Evolutionary conservation across 2,329 filamentous ascomycete genomes (phyloP).

Genomic region (Aspergillus felis): DNA sequence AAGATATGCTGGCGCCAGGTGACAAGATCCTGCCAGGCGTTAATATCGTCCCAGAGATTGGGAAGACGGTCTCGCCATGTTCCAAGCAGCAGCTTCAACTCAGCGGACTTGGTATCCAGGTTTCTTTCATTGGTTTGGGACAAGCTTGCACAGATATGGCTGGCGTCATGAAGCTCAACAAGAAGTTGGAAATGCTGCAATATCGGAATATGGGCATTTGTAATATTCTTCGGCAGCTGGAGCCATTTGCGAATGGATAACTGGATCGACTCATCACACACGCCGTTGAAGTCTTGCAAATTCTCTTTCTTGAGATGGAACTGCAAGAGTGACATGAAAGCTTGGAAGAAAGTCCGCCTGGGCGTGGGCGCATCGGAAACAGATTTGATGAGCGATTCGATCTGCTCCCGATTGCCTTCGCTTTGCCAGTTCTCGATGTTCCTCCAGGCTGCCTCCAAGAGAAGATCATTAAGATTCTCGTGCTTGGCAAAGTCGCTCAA

Average conservation of each 20-base stretch:
- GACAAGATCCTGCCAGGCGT: constrained; percentile 98
- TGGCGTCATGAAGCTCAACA: constrained; percentile 95
- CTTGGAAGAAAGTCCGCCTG: constrained; percentile 91
- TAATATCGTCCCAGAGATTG: constrained; percentile 99
- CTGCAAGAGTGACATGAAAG: constrained; percentile 95
- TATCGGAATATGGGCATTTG: constrained; percentile 90
- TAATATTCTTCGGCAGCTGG: constrained; percentile 88
- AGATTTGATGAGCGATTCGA: constrained; percentile 92
- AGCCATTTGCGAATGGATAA: constrained; percentile 98
- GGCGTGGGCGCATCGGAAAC: constrained; percentile 97
- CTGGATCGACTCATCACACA: constrained; percentile 96
- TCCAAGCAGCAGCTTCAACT: constrained; percentile 87
- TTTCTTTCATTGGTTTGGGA: constrained; percentile 79
- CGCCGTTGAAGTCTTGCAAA: constrained; percentile 74
- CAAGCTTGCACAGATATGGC: constrained; percentile 89
- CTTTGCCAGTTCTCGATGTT: constrained; percentile 94
- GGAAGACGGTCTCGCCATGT: constrained; percentile 94
- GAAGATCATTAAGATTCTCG: constrained; percentile 94
- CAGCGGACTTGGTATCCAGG: constrained; percentile 88
- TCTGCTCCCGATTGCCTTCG: constrained; percentile 76
- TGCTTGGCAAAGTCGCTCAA: constrained; percentile 97
- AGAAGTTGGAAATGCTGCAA: constrained; percentile 97
- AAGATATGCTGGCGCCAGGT: constrained; percentile 99
- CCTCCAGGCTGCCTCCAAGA: constrained; percentile 93
- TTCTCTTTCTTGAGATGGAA: constrained; percentile 85